Evolutionary conservation across 2,329 filamentous ascomycete genomes (phyloP).

Genomic region (Chrysoporthe deuterocubensis): DNA sequence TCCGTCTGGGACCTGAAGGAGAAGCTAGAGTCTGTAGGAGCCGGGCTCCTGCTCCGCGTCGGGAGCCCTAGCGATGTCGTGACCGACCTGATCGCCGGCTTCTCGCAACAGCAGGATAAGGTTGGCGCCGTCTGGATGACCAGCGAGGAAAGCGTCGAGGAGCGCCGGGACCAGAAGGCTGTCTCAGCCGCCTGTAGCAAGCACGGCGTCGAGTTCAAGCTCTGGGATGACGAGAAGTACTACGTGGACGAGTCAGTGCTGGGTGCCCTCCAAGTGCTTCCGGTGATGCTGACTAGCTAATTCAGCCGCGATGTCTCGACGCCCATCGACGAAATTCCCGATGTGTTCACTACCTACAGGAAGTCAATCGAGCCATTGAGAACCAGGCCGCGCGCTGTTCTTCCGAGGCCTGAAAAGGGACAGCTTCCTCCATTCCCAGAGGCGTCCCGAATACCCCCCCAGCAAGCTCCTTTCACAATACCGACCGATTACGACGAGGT

Average conservation of each 20-base stretch:
- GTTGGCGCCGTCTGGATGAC: constrained; percentile 76
- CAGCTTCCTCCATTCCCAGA: constrained; percentile 63
- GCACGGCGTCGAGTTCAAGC: constrained; percentile 61
- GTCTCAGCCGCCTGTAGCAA: constrained; percentile 58
- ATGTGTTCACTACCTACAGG: constrained; percentile 76
- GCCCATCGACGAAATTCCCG: constrained; percentile 66
- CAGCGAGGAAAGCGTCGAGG: constrained; percentile 70
- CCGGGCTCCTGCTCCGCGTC: constrained; percentile 65
- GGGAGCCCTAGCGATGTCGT: constrained; percentile 66
- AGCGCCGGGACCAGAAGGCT: constrained; percentile 64
- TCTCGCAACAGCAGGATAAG: constrained; percentile 46
- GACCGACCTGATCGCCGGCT: constrained; percentile 56
- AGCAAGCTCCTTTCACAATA: constrained; percentile 66
- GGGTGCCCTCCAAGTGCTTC: too few species aligned
- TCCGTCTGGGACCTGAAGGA: constrained; percentile 74
- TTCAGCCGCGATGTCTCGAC: constrained; percentile 63
- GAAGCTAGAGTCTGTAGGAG: constrained; percentile 61
- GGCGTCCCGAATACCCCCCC: constrained; percentile 54
- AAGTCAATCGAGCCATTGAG: constrained; percentile 75
- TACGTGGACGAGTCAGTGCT: constrained; percentile 74
- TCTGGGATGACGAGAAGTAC: constrained; percentile 78
- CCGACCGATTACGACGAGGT: constrained; percentile 59
- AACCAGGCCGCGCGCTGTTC: constrained; percentile 60
- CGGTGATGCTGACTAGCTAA: not conserved
- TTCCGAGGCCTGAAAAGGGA: constrained; percentile 55